Percentiles rank a stretch among this genome's conserved stretches.
Conservation (phyloP, 2,329 filamentous ascomycete species). For the Parascedosporium putredinis region DNA sequence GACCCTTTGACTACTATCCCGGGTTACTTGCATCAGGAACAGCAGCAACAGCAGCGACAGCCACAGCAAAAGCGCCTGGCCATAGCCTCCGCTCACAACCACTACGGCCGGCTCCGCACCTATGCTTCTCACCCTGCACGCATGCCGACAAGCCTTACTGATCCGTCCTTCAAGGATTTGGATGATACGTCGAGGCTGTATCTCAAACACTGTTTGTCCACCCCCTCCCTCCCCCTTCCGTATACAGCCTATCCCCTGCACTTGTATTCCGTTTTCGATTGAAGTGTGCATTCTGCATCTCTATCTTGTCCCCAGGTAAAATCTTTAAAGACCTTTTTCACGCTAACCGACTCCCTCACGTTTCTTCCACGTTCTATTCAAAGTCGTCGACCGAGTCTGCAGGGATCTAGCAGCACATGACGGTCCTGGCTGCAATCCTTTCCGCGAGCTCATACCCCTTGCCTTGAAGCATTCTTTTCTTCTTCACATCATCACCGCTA, state of each 20-base stretch:
- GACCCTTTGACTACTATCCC: background rate
- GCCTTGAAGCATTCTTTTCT: constrained; percentile 34
- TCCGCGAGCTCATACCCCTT: constrained; percentile 36
- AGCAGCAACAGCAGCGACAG: background rate
- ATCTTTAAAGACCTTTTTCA: no score
- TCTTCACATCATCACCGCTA: constrained; percentile 36
- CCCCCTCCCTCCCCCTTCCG: constrained; percentile 1
- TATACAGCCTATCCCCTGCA: background rate
- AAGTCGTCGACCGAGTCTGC: constrained; percentile 38
- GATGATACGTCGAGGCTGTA: constrained; percentile 34
- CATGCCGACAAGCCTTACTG: constrained; percentile 27
- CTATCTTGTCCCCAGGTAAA: background rate
- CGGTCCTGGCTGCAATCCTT: constrained; percentile 33
- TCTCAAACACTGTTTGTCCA: constrained; percentile 35
- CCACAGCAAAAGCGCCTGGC: background rate
- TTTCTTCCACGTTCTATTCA: background rate
- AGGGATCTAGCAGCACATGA: constrained; percentile 43
- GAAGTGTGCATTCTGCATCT: background rate
- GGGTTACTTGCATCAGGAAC: background rate
- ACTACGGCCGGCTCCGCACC: no score
- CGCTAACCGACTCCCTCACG: no score
- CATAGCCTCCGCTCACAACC: background rate
- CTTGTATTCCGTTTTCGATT: background rate
- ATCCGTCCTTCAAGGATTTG: constrained; percentile 46
- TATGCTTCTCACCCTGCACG: background rate